phyloP scores from a whole-genome alignment of 345 rosid genomes.

The Camelina hispida region DNA sequence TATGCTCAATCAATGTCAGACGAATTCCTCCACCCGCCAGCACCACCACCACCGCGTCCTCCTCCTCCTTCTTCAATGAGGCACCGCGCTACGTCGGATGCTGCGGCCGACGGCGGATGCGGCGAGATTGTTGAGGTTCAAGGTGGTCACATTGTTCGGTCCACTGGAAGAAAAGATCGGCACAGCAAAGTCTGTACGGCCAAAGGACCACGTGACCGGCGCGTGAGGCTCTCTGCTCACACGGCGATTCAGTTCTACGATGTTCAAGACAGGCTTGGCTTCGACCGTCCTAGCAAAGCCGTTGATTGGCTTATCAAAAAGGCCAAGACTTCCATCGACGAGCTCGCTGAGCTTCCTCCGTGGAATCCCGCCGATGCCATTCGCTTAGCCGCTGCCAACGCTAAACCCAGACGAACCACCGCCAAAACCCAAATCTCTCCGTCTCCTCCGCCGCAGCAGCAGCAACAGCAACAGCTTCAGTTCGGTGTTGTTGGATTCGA shows the following conservation, averaged over 20 bases:
- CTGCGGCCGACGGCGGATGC: constrained; percentile 48
- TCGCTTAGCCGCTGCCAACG: constrained; percentile 42
- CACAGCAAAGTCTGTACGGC: constrained; percentile 98
- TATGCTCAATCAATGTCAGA: constrained; percentile 48
- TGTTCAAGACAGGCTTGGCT: constrained; percentile 95
- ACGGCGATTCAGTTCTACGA: constrained; percentile 97
- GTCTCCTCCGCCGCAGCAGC: constrained; percentile 32
- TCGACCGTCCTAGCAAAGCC: constrained; percentile 95
- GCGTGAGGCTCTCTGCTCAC: constrained; percentile 90
- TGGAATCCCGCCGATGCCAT: constrained; percentile 65
- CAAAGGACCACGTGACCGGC: constrained; percentile 93
- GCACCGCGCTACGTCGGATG: constrained; percentile 47
- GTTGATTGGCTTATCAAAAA: constrained; percentile 98
- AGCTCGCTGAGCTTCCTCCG: constrained; percentile 87
- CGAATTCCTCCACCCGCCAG: constrained; percentile 56
- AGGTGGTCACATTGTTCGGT: constrained; percentile 98
- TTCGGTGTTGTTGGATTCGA: constrained; percentile 40
- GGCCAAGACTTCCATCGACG: constrained; percentile 85
- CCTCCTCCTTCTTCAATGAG: constrained; percentile 54
- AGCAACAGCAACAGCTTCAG: constrained; percentile 34
- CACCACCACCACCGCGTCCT: constrained; percentile 42
- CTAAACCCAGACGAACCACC: constrained; percentile 36
- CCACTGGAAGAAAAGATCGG: constrained; percentile 89
- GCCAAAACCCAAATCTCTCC: constrained; percentile 25
- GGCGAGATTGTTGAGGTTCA: constrained; percentile 93